These are phyloP conservation scores for Yamadazyma ubonensis DNA, from an alignment of 805 yeast genomes.

Conservation along the genomic window DNA sequence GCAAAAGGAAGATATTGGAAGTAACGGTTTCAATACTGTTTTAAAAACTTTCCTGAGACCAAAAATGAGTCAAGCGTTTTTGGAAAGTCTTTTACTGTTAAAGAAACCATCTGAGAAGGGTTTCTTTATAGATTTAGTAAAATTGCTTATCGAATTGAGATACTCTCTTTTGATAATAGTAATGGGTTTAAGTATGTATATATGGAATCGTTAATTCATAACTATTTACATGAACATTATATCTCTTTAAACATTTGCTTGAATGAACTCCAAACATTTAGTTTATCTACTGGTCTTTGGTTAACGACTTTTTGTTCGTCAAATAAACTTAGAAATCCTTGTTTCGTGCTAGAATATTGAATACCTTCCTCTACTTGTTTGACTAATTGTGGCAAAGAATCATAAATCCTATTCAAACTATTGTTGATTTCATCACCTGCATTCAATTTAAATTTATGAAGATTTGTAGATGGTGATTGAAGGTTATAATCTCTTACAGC, in stretches of 20 bases:
- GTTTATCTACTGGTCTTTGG: conserved; percentile 21
- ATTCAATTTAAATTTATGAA: conserved; percentile 39
- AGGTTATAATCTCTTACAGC: conserved; percentile 35
- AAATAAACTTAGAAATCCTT: conserved; percentile 16
- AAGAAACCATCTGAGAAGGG: conserved; percentile 5
- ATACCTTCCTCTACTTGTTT: conserved; percentile 6
- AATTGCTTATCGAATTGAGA: background rate
- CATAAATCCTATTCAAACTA: conserved; percentile 16
- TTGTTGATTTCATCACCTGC: conserved; percentile 25
- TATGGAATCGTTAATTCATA: conserved; percentile 1
- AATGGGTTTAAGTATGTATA: background rate
- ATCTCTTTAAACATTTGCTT: conserved; percentile 25
- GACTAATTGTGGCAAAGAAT: conserved; percentile 8
- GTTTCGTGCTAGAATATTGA: conserved; percentile 11
- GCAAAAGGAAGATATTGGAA: conserved; percentile 26
- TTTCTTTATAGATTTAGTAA: background rate
- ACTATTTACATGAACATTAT: conserved; percentile 6
- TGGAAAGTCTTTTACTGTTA: conserved; percentile 15
- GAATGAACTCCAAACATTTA: conserved; percentile 30
- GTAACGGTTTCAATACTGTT: conserved; percentile 39
- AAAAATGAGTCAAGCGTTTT: conserved; percentile 41
- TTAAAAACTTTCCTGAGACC: conserved; percentile 41
- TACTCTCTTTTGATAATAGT: background rate
- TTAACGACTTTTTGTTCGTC: conserved; percentile 14
- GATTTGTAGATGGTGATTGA: conserved; percentile 35